These are phyloP conservation scores for Nakazawaea sp. DNA, from an alignment of 805 yeast genomes.

Conservation along the genomic window DNA sequence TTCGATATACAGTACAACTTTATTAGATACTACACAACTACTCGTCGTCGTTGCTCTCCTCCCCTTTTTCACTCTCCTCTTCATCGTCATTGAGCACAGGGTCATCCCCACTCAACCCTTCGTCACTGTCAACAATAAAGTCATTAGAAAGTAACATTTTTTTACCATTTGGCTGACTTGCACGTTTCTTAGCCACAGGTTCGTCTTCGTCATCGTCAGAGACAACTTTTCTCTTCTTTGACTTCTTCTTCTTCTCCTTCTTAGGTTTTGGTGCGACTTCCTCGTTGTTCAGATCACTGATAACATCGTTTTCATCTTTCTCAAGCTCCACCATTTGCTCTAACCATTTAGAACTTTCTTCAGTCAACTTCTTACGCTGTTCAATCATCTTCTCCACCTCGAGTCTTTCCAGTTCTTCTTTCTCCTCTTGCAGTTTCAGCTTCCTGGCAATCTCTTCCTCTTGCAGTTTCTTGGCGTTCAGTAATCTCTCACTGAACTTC, in stretches of 20 bases:
- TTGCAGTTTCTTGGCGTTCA: slow-evolving; percentile 62
- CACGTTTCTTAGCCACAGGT: neutral
- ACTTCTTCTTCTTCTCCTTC: slow-evolving; percentile 18
- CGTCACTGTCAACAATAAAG: slow-evolving; percentile 21
- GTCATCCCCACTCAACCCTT: slow-evolving; percentile 25
- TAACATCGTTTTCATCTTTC: slow-evolving; percentile 26
- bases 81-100: slow-evolving; percentile 8
- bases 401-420: slow-evolving; percentile 39
- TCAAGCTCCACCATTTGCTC: slow-evolving; percentile 27
- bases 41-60: neutral
- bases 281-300: slow-evolving; percentile 25
- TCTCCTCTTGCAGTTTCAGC: slow-evolving; percentile 31
- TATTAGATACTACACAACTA: too few relatives aligned
- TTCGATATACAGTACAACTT: too few relatives aligned
- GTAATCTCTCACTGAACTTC: slow-evolving; percentile 52
- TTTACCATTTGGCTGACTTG: slow-evolving; percentile 8
- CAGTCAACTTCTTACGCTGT: slow-evolving; percentile 46
- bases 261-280: slow-evolving; percentile 15
- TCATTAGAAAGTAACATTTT: slow-evolving; percentile 10
- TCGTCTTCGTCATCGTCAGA: slow-evolving; percentile 35
- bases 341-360: slow-evolving; percentile 52
- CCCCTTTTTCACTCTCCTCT: slow-evolving; percentile 1
- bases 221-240: slow-evolving; percentile 28
- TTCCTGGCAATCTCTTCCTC: slow-evolving; percentile 45
- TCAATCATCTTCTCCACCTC: slow-evolving; percentile 44